Conservation (phyloP, 768 basidiomycete species). For the Calocybe cyanea region DNA sequence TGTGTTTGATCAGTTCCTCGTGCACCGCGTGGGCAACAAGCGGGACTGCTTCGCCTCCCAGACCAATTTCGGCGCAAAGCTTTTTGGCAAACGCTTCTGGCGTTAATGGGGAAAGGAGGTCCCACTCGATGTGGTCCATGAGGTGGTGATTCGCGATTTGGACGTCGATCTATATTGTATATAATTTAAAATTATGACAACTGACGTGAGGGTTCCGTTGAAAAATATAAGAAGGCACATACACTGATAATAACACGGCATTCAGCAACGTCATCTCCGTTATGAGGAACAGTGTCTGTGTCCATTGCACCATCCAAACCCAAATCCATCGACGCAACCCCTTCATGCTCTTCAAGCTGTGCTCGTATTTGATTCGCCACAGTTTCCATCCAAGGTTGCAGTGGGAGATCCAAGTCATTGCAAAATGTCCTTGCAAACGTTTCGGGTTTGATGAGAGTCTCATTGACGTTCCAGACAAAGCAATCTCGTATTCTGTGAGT, state of each 20-base stretch:
- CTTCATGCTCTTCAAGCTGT: constrained; percentile 88
- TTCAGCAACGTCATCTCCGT: constrained; percentile 61
- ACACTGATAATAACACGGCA: constrained; percentile 82
- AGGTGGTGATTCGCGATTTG: constrained; percentile 92
- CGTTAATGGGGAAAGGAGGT: constrained; percentile 87
- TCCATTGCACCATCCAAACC: constrained; percentile 55
- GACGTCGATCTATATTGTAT: constrained; percentile 75
- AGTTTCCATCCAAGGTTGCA: constrained; percentile 63
- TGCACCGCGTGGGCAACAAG: constrained; percentile 91
- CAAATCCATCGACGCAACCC: constrained; percentile 74
- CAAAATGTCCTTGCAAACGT: constrained; percentile 86
- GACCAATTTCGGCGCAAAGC: constrained; percentile 82
- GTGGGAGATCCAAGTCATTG: constrained; percentile 78
- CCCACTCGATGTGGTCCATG: constrained; percentile 97
- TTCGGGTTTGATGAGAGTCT: constrained; percentile 80
- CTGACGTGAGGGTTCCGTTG: background rate
- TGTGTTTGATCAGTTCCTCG: constrained; percentile 93
- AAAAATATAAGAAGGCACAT: constrained; percentile 23
- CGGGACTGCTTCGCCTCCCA: constrained; percentile 83
- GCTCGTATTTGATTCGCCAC: constrained; percentile 85
- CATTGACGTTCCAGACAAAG: constrained; percentile 94
- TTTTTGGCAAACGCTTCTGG: constrained; percentile 80
- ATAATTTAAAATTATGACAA: background rate
- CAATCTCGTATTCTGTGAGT: constrained; percentile 90
- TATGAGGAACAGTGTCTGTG: constrained; percentile 35